Base-by-base conservation (phyloP, 1,284 basidiomycete genomes). In the Moesziomyces parantarcticus region DNA sequence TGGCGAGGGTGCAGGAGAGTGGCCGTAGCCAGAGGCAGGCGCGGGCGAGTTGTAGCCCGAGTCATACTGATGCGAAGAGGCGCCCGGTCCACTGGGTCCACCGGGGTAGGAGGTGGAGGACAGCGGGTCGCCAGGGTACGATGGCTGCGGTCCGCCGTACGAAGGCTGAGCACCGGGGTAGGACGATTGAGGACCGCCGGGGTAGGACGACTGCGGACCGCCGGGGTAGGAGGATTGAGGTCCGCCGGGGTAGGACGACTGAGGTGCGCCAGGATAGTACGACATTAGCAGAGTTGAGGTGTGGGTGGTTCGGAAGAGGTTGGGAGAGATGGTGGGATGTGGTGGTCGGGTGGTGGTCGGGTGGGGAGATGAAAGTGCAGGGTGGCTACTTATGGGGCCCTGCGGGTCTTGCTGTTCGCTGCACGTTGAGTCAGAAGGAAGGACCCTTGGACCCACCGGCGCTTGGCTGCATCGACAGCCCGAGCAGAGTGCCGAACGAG, bases 231-330 rank as follows among this genome's bases (percentile, higher is more conserved):
- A 65, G 1, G 58, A 56, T 13, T 50, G 51, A 9, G 60, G 50
- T 2, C 53, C 68, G 22, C 62, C 62, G 5, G 62, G 62, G 34
- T 65, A 71, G 5, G 68, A 65, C 16, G 68, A 62, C 39, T 62
- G 62, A 5, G 56, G 51, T 34, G 59, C 65, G 25, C 65, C 65
- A 5, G 65, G 60, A 29, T 71, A 65, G 47, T 54, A 56, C 18
- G 59, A 62, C 48, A 50, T 51, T 22, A 18, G 41, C 18, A 21
- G n/a, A 10, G 10, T 3, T 3, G 41, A 20, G 21, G 21, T 1
- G 41, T 16, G 23, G 16, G 21, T n/a, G 21, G 22, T 23, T 43
- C 41, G 16, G 58, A 67, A 60, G 40, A 34, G 20, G 25, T n/a
- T 43, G 50, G 6, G 18, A 42, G 50, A 34, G 45, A 29, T 41